A percentile compares a stretch with the other conserved stretches of the same genome.
These are phyloP conservation scores for Iris macrosiphon DNA, from an alignment of 106 monocot genomes.

Conservation along the genomic window DNA sequence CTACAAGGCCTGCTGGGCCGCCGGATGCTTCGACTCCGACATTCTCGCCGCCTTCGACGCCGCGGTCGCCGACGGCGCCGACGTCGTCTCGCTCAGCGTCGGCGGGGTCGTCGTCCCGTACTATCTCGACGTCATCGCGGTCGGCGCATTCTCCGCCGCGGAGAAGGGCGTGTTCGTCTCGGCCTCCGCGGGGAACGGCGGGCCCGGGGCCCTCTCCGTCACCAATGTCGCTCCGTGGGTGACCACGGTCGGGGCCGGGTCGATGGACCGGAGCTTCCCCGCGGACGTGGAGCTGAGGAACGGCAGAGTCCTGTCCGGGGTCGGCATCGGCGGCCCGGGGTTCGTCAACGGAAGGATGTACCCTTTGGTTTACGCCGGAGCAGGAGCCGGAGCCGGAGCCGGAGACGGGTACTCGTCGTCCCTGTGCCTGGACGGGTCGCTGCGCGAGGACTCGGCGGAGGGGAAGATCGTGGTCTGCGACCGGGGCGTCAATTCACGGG, in stretches of 20 bases:
- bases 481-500: conserved; percentile 71
- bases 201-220: conserved; percentile 68
- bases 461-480: conserved; percentile 70
- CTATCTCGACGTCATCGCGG: conserved; percentile 79
- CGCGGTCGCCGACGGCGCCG: conserved; percentile 67
- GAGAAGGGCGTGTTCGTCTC: conserved; percentile 80
- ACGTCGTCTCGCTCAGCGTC: conserved; percentile 74
- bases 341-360: conserved; percentile 32
- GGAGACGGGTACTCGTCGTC: conserved; percentile 63
- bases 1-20: conserved; percentile 87
- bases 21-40: conserved; percentile 89
- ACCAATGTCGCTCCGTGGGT: conserved; percentile 94
- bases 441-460: conserved; percentile 31
- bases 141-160: conserved; percentile 69
- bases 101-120: conserved; percentile 87
- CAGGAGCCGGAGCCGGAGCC: conserved; percentile 22
- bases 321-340: conserved; percentile 66
- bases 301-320: conserved; percentile 47
- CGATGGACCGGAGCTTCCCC: conserved; percentile 92
- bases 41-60: conserved; percentile 91
- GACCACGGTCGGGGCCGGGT: conserved; percentile 85
- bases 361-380: conserved; percentile 52
- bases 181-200: conserved; percentile 86
- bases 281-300: conserved; percentile 63
- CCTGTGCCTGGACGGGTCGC: conserved; percentile 79